These are phyloP conservation scores for Sisymbrium altissimum DNA, from an alignment of 345 rosid genomes.

Conservation along the genomic window DNA sequence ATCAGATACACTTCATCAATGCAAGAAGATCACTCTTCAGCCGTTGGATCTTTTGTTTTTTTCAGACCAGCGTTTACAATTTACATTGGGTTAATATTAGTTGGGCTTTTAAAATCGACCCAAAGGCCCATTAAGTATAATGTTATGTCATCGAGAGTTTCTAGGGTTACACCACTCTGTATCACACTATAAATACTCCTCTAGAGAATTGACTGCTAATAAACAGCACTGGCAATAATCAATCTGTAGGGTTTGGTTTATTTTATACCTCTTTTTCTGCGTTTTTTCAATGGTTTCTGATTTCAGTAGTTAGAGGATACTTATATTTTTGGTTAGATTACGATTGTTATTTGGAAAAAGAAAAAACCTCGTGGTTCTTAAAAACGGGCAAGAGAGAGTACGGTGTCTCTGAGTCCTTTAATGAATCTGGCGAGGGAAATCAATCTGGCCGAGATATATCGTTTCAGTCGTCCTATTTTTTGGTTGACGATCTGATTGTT, in stretches of 20 bases:
- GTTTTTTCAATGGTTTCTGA: too few species aligned
- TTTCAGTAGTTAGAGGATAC: too few species aligned
- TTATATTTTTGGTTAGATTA: background rate
- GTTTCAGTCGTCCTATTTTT: conserved; percentile 30
- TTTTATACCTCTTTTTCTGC: too few species aligned
- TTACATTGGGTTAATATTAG: background rate
- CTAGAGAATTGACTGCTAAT: background rate
- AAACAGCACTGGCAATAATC: background rate
- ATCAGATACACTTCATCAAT: background rate
- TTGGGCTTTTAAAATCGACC: background rate
- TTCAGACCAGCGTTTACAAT: background rate
- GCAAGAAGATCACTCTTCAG: background rate
- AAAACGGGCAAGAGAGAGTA: conserved; percentile 32
- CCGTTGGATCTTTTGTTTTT: too few species aligned
- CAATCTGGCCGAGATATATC: conserved; percentile 35
- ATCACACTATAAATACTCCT: conserved; percentile 10
- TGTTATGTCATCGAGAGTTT: background rate
- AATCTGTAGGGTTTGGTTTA: background rate
- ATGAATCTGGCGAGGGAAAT: conserved; percentile 30
- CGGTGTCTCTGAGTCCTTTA: conserved; percentile 37
- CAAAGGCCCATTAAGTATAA: background rate
- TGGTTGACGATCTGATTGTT: conserved; percentile 35
- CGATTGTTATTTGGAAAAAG: background rate
- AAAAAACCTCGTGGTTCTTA: conserved; percentile 7
- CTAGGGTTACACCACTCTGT: conserved; percentile 17